phyloP scores from a whole-genome alignment of 306 rosid genomes.

The Cyclanthera cordifolia region DNA sequence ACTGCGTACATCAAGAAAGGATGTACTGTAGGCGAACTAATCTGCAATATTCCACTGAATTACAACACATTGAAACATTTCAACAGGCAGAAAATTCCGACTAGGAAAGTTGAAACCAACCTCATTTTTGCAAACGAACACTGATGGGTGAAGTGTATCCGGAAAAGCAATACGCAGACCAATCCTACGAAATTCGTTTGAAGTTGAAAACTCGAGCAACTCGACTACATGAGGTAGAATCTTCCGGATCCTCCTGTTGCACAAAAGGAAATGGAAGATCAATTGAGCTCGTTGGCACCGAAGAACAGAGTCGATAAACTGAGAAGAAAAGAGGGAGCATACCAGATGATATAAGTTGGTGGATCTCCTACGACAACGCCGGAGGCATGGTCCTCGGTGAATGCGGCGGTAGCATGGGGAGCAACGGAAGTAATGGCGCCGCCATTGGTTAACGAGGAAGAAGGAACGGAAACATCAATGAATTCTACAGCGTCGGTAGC shows the following conservation, averaged over 20 bases:
- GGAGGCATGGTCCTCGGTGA: slow-evolving; percentile 49
- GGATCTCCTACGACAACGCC: slow-evolving; percentile 50
- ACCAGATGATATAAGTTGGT: slow-evolving; percentile 57
- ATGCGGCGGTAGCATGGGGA: slow-evolving; percentile 23
- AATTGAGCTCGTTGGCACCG: not conserved
- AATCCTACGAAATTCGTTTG: slow-evolving; percentile 42
- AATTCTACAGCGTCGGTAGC: slow-evolving; percentile 61
- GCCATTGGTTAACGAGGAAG: slow-evolving; percentile 22
- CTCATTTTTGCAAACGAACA: slow-evolving; percentile 54
- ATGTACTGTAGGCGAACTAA: slow-evolving; percentile 27
- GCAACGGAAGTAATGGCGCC: slow-evolving; percentile 8
- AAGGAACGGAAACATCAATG: slow-evolving; percentile 44
- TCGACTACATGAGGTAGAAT: slow-evolving; percentile 44
- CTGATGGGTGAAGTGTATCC: slow-evolving; percentile 48
- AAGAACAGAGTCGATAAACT: not conserved
- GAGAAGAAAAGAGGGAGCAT: slow-evolving; percentile 13
- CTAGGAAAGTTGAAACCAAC: slow-evolving; percentile 15
- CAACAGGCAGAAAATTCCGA: not conserved
- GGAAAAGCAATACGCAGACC: slow-evolving; percentile 70
- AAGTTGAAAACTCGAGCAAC: slow-evolving; percentile 51
- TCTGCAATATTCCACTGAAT: slow-evolving; percentile 27
- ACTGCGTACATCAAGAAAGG: slow-evolving; percentile 62
- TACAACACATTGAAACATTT: not conserved
- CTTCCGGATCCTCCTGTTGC: slow-evolving; percentile 69
- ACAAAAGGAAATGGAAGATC: not conserved